phyloP scores from a whole-genome alignment of 495 filamentous ascomycete species.

The Margaritispora aquatica region DNA sequence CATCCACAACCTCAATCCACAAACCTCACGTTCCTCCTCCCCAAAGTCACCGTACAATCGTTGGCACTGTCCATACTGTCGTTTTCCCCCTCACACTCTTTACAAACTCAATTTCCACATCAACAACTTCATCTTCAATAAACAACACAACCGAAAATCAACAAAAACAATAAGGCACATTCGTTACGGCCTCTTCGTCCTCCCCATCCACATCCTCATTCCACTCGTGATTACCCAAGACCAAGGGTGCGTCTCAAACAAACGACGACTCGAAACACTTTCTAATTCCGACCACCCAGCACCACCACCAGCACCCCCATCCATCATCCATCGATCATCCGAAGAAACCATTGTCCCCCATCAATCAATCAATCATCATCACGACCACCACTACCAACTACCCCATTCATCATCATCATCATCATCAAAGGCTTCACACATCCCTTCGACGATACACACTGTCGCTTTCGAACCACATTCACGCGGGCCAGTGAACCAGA shows the following conservation, averaged over 20 bases:
- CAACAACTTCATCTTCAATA: too few species aligned
- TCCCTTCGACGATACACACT: neutral
- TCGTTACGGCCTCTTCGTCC: constrained; percentile 25
- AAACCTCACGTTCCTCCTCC: too few species aligned
- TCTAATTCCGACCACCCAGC: too few species aligned
- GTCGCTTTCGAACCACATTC: neutral
- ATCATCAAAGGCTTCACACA: neutral
- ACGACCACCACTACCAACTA: too few species aligned
- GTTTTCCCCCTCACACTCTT: neutral
- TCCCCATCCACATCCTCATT: constrained; percentile 1
- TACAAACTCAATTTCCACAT: neutral
- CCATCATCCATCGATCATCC: neutral
- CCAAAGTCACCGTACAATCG: neutral
- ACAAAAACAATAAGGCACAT: too few species aligned
- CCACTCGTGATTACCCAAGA: neutral
- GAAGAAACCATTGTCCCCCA: too few species aligned
- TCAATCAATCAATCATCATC: too few species aligned
- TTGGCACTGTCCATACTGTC: too few species aligned
- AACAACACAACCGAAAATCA: too few species aligned
- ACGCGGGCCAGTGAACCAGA: neutral
- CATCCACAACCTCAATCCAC: too few species aligned
- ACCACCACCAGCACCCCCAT: neutral
- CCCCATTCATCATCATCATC: neutral
- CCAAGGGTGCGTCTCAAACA: constrained; percentile 5
- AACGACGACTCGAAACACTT: constrained; percentile 10